These are phyloP conservation scores for Salix koriyanagi DNA, from an alignment of 345 rosid species.

Conservation along the genomic window DNA sequence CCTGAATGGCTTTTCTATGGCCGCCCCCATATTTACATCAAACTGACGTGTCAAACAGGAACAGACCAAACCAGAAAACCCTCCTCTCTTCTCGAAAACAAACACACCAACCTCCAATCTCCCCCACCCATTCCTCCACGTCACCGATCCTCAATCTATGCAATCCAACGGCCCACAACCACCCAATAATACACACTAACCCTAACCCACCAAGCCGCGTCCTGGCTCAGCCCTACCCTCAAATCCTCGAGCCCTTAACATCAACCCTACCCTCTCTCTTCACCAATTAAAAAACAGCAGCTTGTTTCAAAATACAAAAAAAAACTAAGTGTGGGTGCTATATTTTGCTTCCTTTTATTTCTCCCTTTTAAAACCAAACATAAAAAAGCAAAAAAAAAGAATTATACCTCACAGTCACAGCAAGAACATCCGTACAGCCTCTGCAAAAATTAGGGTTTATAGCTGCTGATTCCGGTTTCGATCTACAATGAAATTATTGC, in stretches of 20 bases:
- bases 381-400: neutral
- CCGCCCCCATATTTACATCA: slow-evolving; percentile 11
- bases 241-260: slow-evolving; percentile 4
- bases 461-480: neutral
- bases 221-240: too few species aligned
- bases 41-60: slow-evolving; percentile 24
- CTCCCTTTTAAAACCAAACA: neutral
- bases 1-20: neutral
- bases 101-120: slow-evolving; percentile 36
- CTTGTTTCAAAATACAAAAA: neutral
- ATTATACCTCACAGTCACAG: neutral
- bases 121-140: slow-evolving; percentile 33
- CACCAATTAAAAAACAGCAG: slow-evolving; percentile 20
- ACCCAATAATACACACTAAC: slow-evolving; percentile 19
- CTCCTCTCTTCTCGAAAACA: slow-evolving; percentile 27
- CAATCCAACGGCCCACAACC: slow-evolving; percentile 28
- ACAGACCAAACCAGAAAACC: neutral
- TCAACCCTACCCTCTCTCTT: neutral
- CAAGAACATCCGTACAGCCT: slow-evolving; percentile 9
- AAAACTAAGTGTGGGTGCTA: neutral
- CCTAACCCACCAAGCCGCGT: slow-evolving; percentile 1
- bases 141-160: slow-evolving; percentile 29
- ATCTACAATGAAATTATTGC: neutral
- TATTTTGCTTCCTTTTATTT: neutral
- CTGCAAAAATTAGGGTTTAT: slow-evolving; percentile 22